A percentile compares a stretch with the other conserved stretches of the same genome.
phyloP scores from a whole-genome alignment of 116 monocot species.

The Trichopus zeylanicus region DNA sequence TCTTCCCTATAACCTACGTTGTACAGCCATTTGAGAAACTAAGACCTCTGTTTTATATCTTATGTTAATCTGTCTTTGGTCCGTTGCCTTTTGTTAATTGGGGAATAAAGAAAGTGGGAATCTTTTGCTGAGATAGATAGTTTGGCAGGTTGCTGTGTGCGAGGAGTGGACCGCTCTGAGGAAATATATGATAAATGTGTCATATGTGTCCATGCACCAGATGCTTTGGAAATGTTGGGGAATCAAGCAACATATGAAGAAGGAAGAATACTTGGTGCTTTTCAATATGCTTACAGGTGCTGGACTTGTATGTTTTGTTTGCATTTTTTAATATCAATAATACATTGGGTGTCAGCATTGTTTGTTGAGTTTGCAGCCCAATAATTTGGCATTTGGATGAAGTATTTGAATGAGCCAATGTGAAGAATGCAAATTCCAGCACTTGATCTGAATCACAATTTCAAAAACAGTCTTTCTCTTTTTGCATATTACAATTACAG shows the following conservation, averaged over 20 bases:
- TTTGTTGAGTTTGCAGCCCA: too few relatives aligned
- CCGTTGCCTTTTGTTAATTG: background rate
- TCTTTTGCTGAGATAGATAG: background rate
- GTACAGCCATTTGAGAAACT: too few relatives aligned
- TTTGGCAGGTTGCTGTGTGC: slow-evolving; percentile 53
- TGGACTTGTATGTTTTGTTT: background rate
- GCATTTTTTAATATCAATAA: background rate
- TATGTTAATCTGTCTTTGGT: background rate
- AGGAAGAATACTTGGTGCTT: slow-evolving; percentile 78
- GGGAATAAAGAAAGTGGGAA: background rate
- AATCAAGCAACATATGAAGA: slow-evolving; percentile 72
- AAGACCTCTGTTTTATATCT: background rate
- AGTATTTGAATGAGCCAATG: too few relatives aligned
- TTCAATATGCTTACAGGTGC: slow-evolving; percentile 75
- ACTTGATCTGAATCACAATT: too few relatives aligned
- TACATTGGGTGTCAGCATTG: too few relatives aligned
- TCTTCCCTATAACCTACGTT: too few relatives aligned
- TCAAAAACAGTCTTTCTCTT: too few relatives aligned
- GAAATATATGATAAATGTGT: slow-evolving; percentile 74
- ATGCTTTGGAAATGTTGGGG: slow-evolving; percentile 84
- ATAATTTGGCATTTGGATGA: too few relatives aligned
- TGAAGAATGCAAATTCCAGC: too few relatives aligned
- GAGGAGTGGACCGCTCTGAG: slow-evolving; percentile 35
- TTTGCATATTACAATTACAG: too few relatives aligned
- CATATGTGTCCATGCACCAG: slow-evolving; percentile 68